These are phyloP conservation scores for Amylocystis lapponica DNA, from an alignment of 768 basidiomycete species.

Conservation along the genomic window DNA sequence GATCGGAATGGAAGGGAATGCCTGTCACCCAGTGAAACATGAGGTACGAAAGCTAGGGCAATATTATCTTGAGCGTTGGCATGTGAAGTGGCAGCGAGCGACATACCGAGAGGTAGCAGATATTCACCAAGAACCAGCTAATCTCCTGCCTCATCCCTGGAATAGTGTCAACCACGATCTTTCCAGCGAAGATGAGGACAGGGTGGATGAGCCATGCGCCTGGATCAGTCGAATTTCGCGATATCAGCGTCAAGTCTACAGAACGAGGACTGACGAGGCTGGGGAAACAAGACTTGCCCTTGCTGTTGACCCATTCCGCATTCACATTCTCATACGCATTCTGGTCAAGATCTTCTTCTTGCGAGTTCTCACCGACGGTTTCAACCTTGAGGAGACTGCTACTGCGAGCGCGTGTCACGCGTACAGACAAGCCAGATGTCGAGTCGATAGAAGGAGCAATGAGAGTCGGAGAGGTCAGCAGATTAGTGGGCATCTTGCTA, in stretches of 20 bases:
- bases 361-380: slow-evolving; percentile 63
- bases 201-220: slow-evolving; percentile 98
- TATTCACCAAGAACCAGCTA: slow-evolving; percentile 92
- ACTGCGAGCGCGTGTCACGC: slow-evolving; percentile 31
- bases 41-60: slow-evolving; percentile 83
- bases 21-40: slow-evolving; percentile 99
- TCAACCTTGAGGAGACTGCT: slow-evolving; percentile 83
- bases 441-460: no score
- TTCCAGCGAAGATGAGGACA: slow-evolving; percentile 84
- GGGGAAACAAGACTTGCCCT: slow-evolving; percentile 47
- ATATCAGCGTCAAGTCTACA: neutral
- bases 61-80: neutral
- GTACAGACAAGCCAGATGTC: slow-evolving; percentile 13
- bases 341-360: slow-evolving; percentile 75
- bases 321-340: slow-evolving; percentile 80
- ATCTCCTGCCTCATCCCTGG: slow-evolving; percentile 92
- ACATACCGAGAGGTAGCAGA: slow-evolving; percentile 85
- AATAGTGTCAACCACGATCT: slow-evolving; percentile 88
- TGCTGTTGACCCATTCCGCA: slow-evolving; percentile 91
- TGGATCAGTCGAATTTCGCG: no score
- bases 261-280: neutral
- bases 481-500: no score
- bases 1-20: slow-evolving; percentile 86
- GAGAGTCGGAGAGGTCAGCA: no score
- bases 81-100: neutral